Conservation (phyloP, 2,329 filamentous ascomycete genomes). For the Huntiella moniliformis region DNA sequence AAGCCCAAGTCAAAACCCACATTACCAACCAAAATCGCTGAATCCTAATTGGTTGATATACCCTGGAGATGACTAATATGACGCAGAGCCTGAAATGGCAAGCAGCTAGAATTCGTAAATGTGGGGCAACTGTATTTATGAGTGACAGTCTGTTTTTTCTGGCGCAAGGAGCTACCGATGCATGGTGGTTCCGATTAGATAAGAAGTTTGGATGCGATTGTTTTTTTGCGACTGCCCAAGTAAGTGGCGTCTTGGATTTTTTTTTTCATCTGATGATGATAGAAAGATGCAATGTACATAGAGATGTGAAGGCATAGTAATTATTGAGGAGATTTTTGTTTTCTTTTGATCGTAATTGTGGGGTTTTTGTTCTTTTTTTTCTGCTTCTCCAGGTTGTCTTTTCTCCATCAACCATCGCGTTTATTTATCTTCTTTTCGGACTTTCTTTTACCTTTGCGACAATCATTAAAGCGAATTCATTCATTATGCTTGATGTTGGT, state of each 20-base stretch:
- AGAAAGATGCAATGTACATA: neutral
- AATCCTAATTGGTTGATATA: slow-evolving; percentile 4
- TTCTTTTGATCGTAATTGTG: neutral
- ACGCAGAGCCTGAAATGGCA: slow-evolving; percentile 1
- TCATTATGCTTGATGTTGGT: slow-evolving; percentile 4
- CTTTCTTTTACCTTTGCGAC: neutral
- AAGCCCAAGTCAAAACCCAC: neutral
- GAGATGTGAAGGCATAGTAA: neutral
- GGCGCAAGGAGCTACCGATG: neutral
- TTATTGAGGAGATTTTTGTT: neutral
- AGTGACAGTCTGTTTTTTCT: too few relatives aligned
- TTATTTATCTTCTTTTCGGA: neutral
- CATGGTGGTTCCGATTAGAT: slow-evolving; percentile 2
- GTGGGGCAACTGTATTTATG: too few relatives aligned
- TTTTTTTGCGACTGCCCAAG: neutral
- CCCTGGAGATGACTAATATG: slow-evolving; percentile 9
- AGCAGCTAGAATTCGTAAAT: neutral
- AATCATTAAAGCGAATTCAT: neutral
- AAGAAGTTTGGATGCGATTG: neutral
- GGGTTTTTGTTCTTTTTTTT: neutral
- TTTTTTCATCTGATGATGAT: neutral
- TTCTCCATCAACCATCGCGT: neutral
- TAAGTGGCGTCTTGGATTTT: neutral
- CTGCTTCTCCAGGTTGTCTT: neutral
- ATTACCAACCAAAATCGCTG: slow-evolving; percentile 8